phyloP scores from a whole-genome alignment of 306 rosid genomes.

The Sphenostylis stenocarpa region DNA sequence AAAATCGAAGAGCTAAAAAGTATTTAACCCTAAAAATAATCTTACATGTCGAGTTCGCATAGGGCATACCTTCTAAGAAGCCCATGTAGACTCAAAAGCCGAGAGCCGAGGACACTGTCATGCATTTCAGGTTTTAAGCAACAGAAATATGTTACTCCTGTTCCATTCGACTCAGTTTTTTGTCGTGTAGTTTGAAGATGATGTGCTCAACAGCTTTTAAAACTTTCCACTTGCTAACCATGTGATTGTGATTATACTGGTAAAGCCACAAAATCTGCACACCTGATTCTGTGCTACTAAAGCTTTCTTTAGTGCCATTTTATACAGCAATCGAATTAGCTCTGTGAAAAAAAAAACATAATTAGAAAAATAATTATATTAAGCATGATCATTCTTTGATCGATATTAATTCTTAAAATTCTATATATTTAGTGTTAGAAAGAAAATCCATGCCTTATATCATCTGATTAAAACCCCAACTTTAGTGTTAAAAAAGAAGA shows the following conservation, averaged over 20 bases:
- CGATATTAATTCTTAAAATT: no score
- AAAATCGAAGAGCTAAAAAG: no score
- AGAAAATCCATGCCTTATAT: no score
- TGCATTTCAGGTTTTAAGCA: background rate
- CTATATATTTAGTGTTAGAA: no score
- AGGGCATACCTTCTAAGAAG: background rate
- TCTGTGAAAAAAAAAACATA: no score
- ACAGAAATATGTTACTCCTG: background rate
- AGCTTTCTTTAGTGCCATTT: background rate
- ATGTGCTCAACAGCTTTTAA: background rate
- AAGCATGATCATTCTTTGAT: no score
- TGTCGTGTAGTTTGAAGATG: background rate
- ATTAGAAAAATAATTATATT: no score
- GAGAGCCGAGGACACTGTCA: no score
- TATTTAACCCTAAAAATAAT: no score
- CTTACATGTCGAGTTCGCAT: no score
- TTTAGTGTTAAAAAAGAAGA: no score
- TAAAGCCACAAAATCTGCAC: background rate
- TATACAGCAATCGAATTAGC: background rate
- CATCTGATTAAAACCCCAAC: no score
- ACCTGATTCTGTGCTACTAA: background rate
- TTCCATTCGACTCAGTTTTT: background rate
- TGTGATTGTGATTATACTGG: background rate
- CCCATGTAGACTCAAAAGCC: background rate
- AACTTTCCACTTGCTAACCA: conserved; percentile 15